These are phyloP conservation scores for Aspergillus flavus DNA, from an alignment of 2,329 filamentous ascomycete species.

Conservation along the genomic window DNA sequence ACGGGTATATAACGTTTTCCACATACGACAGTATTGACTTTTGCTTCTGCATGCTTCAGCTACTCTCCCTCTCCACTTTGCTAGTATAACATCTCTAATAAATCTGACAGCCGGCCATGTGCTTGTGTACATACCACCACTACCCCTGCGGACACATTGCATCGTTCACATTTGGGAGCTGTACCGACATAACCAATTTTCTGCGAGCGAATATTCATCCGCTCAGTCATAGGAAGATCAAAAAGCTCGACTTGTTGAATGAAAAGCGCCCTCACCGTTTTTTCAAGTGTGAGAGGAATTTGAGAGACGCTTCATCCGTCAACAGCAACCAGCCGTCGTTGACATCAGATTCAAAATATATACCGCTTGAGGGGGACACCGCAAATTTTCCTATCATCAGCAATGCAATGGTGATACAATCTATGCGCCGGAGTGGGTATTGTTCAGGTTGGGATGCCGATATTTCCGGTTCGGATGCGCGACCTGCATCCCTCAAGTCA, in stretches of 20 bases:
- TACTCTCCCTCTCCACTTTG: background rate
- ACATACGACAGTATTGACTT: background rate
- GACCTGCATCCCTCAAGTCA: background rate
- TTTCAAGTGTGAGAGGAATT: slow-evolving; percentile 8
- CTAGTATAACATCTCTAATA: background rate
- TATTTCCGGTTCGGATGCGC: background rate
- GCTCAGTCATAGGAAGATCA: background rate
- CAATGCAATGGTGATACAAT: background rate
- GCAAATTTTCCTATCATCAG: background rate
- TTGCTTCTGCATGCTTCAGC: background rate
- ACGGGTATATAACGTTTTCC: background rate
- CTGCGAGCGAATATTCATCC: slow-evolving; percentile 13
- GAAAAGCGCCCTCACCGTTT: slow-evolving; percentile 9
- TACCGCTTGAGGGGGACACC: background rate
- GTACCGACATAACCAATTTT: slow-evolving; percentile 22
- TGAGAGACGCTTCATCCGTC: background rate
- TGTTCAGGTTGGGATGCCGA: background rate
- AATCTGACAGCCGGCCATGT: slow-evolving; percentile 19
- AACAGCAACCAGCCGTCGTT: background rate
- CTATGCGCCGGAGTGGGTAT: too few relatives aligned
- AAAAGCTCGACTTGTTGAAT: slow-evolving; percentile 17
- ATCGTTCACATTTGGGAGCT: slow-evolving; percentile 28
- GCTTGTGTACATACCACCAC: slow-evolving; percentile 30
- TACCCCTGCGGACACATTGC: slow-evolving; percentile 34
- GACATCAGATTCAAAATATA: background rate